These are phyloP conservation scores for Salix arbutifolia DNA, from an alignment of 345 rosid genomes.

Conservation along the genomic window DNA sequence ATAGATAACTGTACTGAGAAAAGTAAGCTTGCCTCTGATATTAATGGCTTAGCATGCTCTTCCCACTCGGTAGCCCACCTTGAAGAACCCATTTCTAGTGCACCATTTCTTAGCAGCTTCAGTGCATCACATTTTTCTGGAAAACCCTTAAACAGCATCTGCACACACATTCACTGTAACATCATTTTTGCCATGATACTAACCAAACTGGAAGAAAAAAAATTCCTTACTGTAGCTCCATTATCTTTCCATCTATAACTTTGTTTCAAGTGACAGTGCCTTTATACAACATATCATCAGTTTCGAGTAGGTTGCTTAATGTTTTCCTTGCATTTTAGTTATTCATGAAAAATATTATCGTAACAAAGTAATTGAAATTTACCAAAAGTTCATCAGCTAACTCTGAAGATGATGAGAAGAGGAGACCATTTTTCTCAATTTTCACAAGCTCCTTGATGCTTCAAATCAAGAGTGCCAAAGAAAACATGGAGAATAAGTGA, in stretches of 20 bases:
- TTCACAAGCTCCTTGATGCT: conserved; percentile 85
- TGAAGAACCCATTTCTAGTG: conserved; percentile 61
- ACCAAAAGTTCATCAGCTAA: conserved; percentile 83
- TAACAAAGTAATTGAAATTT: conserved; percentile 5
- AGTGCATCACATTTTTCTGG: conserved; percentile 61
- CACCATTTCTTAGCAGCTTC: conserved; percentile 58
- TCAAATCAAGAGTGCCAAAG: conserved; percentile 9
- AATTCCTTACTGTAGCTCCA: background rate
- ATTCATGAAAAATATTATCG: background rate
- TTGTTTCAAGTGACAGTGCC: too few species aligned
- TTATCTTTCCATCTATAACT: too few species aligned
- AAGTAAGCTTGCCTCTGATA: conserved; percentile 24
- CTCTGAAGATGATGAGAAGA: conserved; percentile 94
- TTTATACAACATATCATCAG: background rate
- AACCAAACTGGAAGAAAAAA: background rate
- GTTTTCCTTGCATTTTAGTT: too few species aligned
- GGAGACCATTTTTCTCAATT: conserved; percentile 75
- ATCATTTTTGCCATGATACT: background rate
- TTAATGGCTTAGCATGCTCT: conserved; percentile 74
- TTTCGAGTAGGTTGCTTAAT: too few species aligned
- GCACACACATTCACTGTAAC: background rate
- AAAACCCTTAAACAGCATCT: conserved; percentile 86
- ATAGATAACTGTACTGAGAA: background rate
- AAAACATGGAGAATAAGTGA: background rate
- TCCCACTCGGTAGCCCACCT: conserved; percentile 92